Percentiles rank a stretch among this genome's conserved stretches.
These are phyloP conservation scores for Pistacia atlantica DNA, from an alignment of 345 rosid genomes.

Conservation along the genomic window DNA sequence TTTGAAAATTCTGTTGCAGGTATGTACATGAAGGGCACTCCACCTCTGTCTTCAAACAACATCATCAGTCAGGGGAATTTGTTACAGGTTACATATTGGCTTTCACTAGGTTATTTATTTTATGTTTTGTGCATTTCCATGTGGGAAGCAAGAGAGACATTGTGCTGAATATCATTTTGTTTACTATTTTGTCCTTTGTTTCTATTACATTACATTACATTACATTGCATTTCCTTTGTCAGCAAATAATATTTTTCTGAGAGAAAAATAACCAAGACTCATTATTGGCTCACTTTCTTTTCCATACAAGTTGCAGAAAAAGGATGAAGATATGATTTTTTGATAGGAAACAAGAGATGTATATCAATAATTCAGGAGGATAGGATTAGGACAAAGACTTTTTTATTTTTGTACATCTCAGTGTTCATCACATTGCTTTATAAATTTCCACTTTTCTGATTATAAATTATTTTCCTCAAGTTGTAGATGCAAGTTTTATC, in stretches of 20 bases:
- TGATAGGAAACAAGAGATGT: background rate
- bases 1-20: conserved; percentile 41
- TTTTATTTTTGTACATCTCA: background rate
- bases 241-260: background rate
- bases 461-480: background rate
- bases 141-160: background rate
- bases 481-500: conserved; percentile 1
- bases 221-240: background rate
- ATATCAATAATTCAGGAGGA: background rate
- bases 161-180: background rate
- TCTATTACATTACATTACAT: background rate
- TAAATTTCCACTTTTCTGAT: background rate
- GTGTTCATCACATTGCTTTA: background rate
- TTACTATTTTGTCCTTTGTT: background rate
- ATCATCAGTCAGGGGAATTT: conserved; percentile 59
- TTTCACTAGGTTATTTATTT: background rate
- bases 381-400: background rate
- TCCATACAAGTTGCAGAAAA: background rate
- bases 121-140: background rate
- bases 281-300: conserved; percentile 1
- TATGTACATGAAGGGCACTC: conserved; percentile 62
- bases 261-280: background rate
- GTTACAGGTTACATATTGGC: conserved; percentile 59
- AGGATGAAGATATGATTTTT: background rate
- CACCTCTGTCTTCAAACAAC: conserved; percentile 59